Evolutionary conservation across 169 alveolate genomes (phyloP).

Genomic region (Plasmodium sp.): DNA sequence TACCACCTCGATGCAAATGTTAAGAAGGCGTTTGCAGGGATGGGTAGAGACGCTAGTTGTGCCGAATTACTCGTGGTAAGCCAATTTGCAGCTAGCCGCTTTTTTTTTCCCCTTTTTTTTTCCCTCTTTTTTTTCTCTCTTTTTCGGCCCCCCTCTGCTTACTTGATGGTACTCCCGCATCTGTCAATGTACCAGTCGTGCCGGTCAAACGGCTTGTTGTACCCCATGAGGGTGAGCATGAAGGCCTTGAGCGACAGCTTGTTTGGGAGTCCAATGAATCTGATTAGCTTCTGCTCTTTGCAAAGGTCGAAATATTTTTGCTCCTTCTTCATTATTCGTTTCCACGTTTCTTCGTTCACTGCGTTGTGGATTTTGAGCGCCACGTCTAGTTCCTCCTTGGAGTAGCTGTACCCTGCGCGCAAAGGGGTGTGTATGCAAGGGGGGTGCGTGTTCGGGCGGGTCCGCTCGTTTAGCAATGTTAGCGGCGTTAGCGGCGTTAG

Average conservation of each 20-base stretch:
- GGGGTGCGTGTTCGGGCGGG: background rate
- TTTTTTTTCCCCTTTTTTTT: background rate
- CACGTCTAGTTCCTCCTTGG: slow-evolving; percentile 75
- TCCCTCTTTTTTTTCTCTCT: background rate
- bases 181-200: slow-evolving; percentile 87
- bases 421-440: background rate
- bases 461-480: too few relatives aligned
- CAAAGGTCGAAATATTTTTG: slow-evolving; percentile 75
- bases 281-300: slow-evolving; percentile 78
- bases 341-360: slow-evolving; percentile 86
- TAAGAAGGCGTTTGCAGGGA: background rate
- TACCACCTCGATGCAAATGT: background rate
- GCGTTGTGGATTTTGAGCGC: slow-evolving; percentile 84
- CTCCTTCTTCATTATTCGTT: slow-evolving; percentile 82
- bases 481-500: too few relatives aligned
- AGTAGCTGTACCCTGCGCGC: slow-evolving; percentile 77
- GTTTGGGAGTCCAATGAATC: slow-evolving; percentile 79
- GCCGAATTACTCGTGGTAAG: background rate
- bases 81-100: background rate
- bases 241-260: slow-evolving; percentile 79
- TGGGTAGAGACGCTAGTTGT: background rate
- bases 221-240: slow-evolving; percentile 76
- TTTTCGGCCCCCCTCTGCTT: background rate
- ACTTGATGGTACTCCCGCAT: slow-evolving; percentile 85
- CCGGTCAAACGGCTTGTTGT: slow-evolving; percentile 83